phyloP scores from a whole-genome alignment of 2,329 filamentous ascomycete genomes.

The Botrytis elliptica region DNA sequence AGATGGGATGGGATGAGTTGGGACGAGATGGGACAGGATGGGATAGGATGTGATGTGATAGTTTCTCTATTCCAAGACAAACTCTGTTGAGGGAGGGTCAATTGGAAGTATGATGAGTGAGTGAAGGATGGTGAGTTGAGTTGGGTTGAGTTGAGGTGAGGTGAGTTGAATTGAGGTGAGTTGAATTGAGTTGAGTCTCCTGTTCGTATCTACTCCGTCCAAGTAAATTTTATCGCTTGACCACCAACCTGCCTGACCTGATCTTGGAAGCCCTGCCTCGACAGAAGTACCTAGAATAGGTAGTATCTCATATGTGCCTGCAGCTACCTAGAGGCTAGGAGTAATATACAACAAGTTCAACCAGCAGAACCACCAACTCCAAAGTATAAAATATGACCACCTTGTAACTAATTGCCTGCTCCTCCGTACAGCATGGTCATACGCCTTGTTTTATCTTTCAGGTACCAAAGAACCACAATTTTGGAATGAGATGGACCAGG shows the following conservation, averaged over 20 bases:
- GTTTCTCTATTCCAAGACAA: neutral
- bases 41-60: neutral
- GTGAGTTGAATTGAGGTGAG: no score
- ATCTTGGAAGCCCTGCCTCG: neutral
- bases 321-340: neutral
- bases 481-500: constrained; percentile 3
- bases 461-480: constrained; percentile 15
- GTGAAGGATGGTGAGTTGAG: neutral
- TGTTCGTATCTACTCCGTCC: neutral
- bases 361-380: neutral
- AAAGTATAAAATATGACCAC: neutral
- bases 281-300: neutral
- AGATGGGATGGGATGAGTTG: neutral
- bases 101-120: neutral
- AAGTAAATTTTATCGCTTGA: neutral
- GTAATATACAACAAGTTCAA: neutral
- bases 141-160: neutral
- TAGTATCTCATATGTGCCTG: neutral
- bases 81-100: no score
- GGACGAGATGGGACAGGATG: neutral
- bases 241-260: neutral
- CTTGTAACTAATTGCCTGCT: neutral
- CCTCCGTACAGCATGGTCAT: neutral
- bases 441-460: constrained; percentile 12
- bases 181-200: neutral